Percentiles rank a stretch among this genome's conserved stretches.
phyloP scores from a whole-genome alignment of 2,329 filamentous ascomycete genomes.

The Microdochium trichocladiopsis region DNA sequence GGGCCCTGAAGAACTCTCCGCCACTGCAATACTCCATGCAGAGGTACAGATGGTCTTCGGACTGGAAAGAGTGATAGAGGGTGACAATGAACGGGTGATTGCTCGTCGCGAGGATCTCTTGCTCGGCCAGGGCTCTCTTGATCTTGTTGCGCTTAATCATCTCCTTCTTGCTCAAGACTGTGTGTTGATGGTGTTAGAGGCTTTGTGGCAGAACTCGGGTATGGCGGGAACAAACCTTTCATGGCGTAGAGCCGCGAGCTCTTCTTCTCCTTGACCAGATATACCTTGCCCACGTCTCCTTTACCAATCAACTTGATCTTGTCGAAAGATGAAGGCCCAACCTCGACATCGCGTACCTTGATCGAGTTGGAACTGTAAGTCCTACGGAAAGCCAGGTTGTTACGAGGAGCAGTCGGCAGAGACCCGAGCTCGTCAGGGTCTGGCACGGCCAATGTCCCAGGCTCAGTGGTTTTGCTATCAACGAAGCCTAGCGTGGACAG shows the following conservation, averaged over 20 bases:
- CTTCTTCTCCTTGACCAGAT: constrained; percentile 96
- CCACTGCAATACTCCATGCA: constrained; percentile 99
- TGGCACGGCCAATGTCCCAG: constrained; percentile 29
- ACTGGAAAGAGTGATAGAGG: constrained; percentile 97
- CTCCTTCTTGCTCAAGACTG: constrained; percentile 98
- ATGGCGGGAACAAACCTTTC: constrained; percentile 67
- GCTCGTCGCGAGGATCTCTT: constrained; percentile 96
- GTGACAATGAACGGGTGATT: constrained; percentile 99
- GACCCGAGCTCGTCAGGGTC: constrained; percentile 48
- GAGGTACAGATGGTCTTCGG: constrained; percentile 96
- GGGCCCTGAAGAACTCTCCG: constrained; percentile 93
- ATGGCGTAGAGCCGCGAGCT: constrained; percentile 92
- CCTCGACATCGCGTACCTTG: constrained; percentile 95
- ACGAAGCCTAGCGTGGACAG: constrained; percentile 37
- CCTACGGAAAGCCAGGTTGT: constrained; percentile 73
- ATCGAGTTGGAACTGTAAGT: constrained; percentile 99
- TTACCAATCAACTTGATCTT: constrained; percentile 99
- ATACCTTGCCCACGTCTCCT: constrained; percentile 97
- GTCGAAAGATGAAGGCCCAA: constrained; percentile 91
- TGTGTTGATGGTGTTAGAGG: constrained; percentile 24
- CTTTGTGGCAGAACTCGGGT: neutral
- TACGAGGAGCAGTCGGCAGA: constrained; percentile 60
- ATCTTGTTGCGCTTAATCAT: constrained; percentile 99
- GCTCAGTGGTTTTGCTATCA: constrained; percentile 32
- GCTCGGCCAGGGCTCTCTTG: constrained; percentile 93